phyloP scores from a whole-genome alignment of 768 basidiomycete genomes.

The Boletus eberwhitei region DNA sequence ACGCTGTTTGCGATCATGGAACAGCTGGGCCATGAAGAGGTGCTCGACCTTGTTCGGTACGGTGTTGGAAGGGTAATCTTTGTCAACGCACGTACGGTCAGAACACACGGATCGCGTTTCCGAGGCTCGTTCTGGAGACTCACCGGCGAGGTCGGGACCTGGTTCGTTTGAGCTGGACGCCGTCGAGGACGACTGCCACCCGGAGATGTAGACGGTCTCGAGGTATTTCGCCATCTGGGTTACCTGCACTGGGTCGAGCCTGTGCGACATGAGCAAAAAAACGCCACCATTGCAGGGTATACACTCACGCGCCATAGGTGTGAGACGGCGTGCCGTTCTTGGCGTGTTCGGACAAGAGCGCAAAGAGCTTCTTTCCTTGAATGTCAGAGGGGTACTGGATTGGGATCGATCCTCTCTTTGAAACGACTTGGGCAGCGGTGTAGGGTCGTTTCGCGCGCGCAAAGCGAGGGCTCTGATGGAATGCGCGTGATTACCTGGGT shows the following conservation, averaged over 20 bases:
- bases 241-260: slow-evolving; percentile 95
- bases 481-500: neutral
- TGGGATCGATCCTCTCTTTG: slow-evolving; percentile 85
- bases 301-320: slow-evolving; percentile 94
- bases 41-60: slow-evolving; percentile 99
- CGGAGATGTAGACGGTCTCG: slow-evolving; percentile 98
- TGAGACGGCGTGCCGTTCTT: slow-evolving; percentile 79
- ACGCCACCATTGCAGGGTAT: too few species aligned
- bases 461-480: slow-evolving; percentile 75
- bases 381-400: slow-evolving; percentile 85
- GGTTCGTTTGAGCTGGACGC: slow-evolving; percentile 94
- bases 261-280: slow-evolving; percentile 37
- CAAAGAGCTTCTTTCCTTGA: slow-evolving; percentile 84
- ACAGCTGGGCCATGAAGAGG: slow-evolving; percentile 95
- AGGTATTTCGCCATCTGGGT: slow-evolving; percentile 99
- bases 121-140: slow-evolving; percentile 12
- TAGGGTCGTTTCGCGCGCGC: slow-evolving; percentile 86
- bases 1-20: slow-evolving; percentile 97
- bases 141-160: slow-evolving; percentile 96
- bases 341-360: slow-evolving; percentile 70
- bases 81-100: slow-evolving; percentile 1
- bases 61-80: slow-evolving; percentile 97
- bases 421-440: slow-evolving; percentile 88
- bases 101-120: neutral
- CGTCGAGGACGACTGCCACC: slow-evolving; percentile 92